A percentile compares a stretch with the other conserved stretches of the same genome.
phyloP scores from a whole-genome alignment of 441 rosid species.

The Bruguiera hainesii region DNA sequence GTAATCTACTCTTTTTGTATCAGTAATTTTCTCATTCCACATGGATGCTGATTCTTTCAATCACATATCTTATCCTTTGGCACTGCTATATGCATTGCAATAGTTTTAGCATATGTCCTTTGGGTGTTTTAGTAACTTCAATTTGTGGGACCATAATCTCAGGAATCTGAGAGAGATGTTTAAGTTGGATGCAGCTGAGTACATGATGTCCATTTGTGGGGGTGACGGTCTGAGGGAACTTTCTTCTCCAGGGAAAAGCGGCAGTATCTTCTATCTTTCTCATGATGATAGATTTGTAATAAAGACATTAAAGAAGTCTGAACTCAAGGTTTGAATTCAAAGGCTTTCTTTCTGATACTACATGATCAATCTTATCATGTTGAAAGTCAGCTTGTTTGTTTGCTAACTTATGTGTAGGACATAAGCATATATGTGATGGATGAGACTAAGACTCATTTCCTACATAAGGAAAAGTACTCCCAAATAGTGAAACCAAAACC shows the following conservation, averaged over 20 bases:
- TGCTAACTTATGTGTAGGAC: background rate
- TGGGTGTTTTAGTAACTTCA: conserved; percentile 4
- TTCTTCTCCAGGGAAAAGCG: conserved; percentile 95
- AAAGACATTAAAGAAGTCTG: conserved; percentile 78
- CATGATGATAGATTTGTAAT: conserved; percentile 92
- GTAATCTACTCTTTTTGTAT: background rate
- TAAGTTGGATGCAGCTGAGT: conserved; percentile 96
- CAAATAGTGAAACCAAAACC: no score
- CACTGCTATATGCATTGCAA: background rate
- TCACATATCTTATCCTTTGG: background rate
- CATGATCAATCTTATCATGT: conserved; percentile 1
- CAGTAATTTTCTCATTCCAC: background rate
- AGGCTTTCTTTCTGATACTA: background rate
- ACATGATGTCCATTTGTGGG: conserved; percentile 99
- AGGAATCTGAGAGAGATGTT: conserved; percentile 98
- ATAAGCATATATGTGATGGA: no score
- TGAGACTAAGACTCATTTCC: no score
- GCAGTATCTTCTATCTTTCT: conserved; percentile 92
- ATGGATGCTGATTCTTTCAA: no score
- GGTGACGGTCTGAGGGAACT: conserved; percentile 85
- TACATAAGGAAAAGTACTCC: no score
- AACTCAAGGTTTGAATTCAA: conserved; percentile 67
- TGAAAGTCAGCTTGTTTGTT: conserved; percentile 3
- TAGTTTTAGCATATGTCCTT: background rate
- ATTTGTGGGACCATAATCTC: conserved; percentile 21